A percentile compares a stretch with the other conserved stretches of the same genome.
Conservation (phyloP, 2,329 filamentous ascomycete species). For the Alternaria arborescens region DNA sequence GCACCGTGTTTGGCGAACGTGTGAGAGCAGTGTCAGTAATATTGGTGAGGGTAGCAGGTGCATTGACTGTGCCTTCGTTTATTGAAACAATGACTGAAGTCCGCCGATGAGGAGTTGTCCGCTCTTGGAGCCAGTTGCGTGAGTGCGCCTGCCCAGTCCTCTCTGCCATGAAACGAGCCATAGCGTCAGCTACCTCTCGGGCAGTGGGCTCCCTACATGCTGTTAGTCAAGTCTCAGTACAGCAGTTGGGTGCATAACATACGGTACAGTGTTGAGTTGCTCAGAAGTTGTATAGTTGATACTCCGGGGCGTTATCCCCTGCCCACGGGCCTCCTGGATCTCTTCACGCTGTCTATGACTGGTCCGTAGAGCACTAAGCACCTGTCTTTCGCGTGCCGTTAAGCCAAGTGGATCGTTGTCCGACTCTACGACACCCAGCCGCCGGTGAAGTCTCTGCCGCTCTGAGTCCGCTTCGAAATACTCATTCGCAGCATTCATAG, state of each 20-base stretch:
- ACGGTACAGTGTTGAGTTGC: slow-evolving; percentile 35
- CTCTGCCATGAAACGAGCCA: slow-evolving; percentile 35
- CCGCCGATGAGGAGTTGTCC: slow-evolving; percentile 48
- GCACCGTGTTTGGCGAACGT: slow-evolving; percentile 41
- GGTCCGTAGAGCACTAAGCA: slow-evolving; percentile 56
- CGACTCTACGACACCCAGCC: slow-evolving; percentile 50
- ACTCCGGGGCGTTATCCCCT: slow-evolving; percentile 48
- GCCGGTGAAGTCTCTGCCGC: slow-evolving; percentile 42
- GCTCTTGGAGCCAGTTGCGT: slow-evolving; percentile 31
- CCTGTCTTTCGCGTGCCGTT: slow-evolving; percentile 56
- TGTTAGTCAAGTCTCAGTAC: slow-evolving; percentile 17
- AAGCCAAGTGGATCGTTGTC: slow-evolving; percentile 58
- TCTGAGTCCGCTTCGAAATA: slow-evolving; percentile 54
- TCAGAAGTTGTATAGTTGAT: slow-evolving; percentile 54
- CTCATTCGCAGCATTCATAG: slow-evolving; percentile 53
- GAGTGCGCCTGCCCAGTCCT: slow-evolving; percentile 24
- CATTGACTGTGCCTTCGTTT: slow-evolving; percentile 37
- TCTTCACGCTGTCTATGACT: slow-evolving; percentile 54
- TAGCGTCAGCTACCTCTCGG: slow-evolving; percentile 31
- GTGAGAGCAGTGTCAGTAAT: slow-evolving; percentile 43
- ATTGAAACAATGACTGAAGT: slow-evolving; percentile 53
- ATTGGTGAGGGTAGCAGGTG: slow-evolving; percentile 29
- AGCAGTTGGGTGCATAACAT: slow-evolving; percentile 17
- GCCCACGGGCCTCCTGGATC: slow-evolving; percentile 53
- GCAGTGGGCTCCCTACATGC: slow-evolving; percentile 24